phyloP scores from a whole-genome alignment of 2,329 filamentous ascomycete genomes.

The Lasiodiplodia sp. region DNA sequence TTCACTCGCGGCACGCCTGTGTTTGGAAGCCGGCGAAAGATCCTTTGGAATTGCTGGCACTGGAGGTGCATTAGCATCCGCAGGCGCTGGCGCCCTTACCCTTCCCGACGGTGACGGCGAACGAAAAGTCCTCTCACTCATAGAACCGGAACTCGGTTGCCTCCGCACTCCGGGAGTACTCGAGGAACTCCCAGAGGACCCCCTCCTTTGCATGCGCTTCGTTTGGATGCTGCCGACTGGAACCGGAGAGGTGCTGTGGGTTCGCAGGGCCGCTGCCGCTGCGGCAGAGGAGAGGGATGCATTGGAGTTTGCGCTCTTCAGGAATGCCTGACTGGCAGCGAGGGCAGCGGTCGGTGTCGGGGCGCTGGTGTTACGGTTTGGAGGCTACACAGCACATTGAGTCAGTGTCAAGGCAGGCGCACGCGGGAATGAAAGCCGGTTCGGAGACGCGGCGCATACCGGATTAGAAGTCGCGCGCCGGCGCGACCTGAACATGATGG shows the following conservation, averaged over 20 bases:
- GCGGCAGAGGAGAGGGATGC: slow-evolving; percentile 81
- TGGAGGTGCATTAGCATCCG: slow-evolving; percentile 65
- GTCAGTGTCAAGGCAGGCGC: slow-evolving; percentile 29
- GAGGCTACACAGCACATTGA: slow-evolving; percentile 40
- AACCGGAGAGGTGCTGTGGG: slow-evolving; percentile 78
- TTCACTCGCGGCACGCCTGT: slow-evolving; percentile 56
- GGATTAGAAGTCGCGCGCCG: slow-evolving; percentile 44
- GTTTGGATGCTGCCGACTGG: slow-evolving; percentile 85
- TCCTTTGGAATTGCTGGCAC: slow-evolving; percentile 75
- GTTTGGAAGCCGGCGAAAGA: slow-evolving; percentile 41
- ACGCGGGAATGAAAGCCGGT: slow-evolving; percentile 18
- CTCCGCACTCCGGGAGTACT: slow-evolving; percentile 48
- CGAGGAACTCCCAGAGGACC: slow-evolving; percentile 64
- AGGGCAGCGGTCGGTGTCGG: slow-evolving; percentile 77
- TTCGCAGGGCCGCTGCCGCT: slow-evolving; percentile 83
- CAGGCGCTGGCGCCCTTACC: slow-evolving; percentile 33
- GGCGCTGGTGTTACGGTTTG: slow-evolving; percentile 30
- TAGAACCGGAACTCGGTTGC: slow-evolving; percentile 75
- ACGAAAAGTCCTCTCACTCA: slow-evolving; percentile 89
- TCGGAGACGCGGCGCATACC: slow-evolving; percentile 42
- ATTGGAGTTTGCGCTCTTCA: slow-evolving; percentile 69
- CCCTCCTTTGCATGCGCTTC: slow-evolving; percentile 79
- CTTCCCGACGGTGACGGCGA: slow-evolving; percentile 64
- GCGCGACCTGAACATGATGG: slow-evolving; percentile 42
- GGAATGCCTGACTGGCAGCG: slow-evolving; percentile 82